Conservation (phyloP, 805 yeast genomes). For the Wickerhamiella brachini region DNA sequence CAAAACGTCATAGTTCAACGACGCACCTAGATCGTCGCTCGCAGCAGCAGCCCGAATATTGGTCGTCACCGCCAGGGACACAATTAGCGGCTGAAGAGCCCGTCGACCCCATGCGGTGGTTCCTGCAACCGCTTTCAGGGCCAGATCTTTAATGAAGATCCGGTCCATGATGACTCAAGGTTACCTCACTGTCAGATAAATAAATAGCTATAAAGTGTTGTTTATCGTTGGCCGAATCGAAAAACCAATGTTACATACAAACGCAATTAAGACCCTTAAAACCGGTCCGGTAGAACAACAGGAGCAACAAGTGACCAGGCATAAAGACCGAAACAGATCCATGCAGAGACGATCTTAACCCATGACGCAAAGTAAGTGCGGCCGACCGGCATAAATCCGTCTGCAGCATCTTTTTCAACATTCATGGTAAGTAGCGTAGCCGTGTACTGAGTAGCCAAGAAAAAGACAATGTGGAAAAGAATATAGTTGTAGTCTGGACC, state of each 20-base stretch:
- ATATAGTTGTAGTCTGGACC: slow-evolving; percentile 18
- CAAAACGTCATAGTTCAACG: slow-evolving; percentile 80
- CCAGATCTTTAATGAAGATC: slow-evolving; percentile 42
- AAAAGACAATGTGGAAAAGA: slow-evolving; percentile 79
- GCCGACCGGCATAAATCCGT: slow-evolving; percentile 93
- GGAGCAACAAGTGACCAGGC: slow-evolving; percentile 92
- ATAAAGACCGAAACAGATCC: slow-evolving; percentile 79
- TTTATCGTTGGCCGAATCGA: no score
- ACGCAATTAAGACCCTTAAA: no score
- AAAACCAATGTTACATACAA: no score
- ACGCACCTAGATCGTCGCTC: slow-evolving; percentile 66
- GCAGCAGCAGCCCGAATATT: slow-evolving; percentile 61
- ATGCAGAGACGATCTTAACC: slow-evolving; percentile 84
- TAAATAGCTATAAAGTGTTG: not conserved
- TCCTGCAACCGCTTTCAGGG: slow-evolving; percentile 51
- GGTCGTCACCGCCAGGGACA: slow-evolving; percentile 49
- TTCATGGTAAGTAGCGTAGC: slow-evolving; percentile 88
- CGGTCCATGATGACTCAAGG: slow-evolving; percentile 20
- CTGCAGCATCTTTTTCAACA: slow-evolving; percentile 68
- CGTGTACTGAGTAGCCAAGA: slow-evolving; percentile 92
- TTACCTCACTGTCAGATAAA: not conserved
- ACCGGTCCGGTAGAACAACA: slow-evolving; percentile 71
- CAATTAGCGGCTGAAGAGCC: slow-evolving; percentile 47
- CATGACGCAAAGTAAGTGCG: slow-evolving; percentile 90
- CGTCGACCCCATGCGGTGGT: slow-evolving; percentile 63